A percentile compares a stretch with the other conserved stretches of the same genome.
phyloP scores from a whole-genome alignment of 495 filamentous ascomycete genomes.

The Neurospora sp. region DNA sequence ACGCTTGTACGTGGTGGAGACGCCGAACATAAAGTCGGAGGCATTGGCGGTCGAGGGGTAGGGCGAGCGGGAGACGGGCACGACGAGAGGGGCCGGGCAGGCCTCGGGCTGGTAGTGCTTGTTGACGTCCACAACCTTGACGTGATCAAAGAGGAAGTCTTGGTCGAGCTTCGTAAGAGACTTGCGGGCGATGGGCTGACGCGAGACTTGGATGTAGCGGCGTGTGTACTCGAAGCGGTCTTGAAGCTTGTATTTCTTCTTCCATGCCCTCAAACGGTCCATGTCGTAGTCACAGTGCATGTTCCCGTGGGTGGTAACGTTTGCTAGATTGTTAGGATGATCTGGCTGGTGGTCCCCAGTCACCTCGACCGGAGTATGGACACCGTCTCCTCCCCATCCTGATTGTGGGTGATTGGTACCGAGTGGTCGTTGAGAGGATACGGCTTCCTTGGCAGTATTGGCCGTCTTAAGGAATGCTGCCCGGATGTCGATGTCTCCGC shows the following conservation, averaged over 20 bases:
- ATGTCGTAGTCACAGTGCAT: conserved; percentile 39
- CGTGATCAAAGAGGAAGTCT: conserved; percentile 30
- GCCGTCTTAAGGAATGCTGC: conserved; percentile 28
- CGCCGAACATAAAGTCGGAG: conserved; percentile 43
- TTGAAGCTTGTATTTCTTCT: conserved; percentile 34
- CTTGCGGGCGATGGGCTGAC: conserved; percentile 32
- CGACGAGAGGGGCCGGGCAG: conserved; percentile 37
- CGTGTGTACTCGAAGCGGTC: conserved; percentile 42
- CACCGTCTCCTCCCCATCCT: neutral
- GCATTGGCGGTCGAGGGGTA: conserved; percentile 35
- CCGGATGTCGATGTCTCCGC: conserved; percentile 28
- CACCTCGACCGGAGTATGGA: neutral
- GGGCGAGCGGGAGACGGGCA: conserved; percentile 35
- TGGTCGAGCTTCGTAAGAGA: conserved; percentile 37
- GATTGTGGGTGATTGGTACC: neutral
- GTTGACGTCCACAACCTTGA: conserved; percentile 34
- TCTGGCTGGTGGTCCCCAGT: conserved; percentile 3
- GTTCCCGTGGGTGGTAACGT: conserved; percentile 6
- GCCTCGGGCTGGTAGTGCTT: conserved; percentile 28
- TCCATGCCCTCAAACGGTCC: conserved; percentile 27
- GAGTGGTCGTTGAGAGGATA: conserved; percentile 24
- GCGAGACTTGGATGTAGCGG: conserved; percentile 37
- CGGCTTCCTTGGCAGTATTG: conserved; percentile 22
- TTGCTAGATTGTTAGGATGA: conserved; percentile 3
- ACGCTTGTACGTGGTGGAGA: conserved; percentile 37